Conservation (phyloP, 2,329 filamentous ascomycete species). For the Scopulariopsis brevicaulis region DNA sequence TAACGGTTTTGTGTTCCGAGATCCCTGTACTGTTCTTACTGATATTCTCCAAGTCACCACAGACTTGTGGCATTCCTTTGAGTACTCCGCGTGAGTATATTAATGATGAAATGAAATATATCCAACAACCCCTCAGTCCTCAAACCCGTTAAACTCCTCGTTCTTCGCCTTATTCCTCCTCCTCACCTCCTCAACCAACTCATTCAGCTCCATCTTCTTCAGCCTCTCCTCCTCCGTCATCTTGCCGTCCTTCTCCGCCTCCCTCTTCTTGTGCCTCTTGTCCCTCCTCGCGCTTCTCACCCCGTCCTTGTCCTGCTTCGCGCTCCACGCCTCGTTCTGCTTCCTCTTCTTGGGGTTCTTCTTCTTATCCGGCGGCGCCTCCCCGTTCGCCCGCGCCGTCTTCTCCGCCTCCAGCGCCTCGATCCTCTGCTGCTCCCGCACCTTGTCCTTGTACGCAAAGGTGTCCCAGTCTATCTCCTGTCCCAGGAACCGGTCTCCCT, state of each 20-base stretch:
- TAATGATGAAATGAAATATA: not conserved
- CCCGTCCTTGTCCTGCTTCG: conserved; percentile 46
- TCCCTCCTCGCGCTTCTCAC: conserved; percentile 50
- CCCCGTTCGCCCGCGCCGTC: conserved; percentile 20
- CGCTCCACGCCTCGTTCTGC: conserved; percentile 60
- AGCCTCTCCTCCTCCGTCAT: conserved; percentile 63
- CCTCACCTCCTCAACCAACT: conserved; percentile 54
- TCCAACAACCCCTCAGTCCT: conserved; percentile 19
- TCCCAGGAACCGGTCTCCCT: conserved; percentile 53
- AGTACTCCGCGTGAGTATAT: not conserved
- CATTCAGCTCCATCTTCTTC: conserved; percentile 50
- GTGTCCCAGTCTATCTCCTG: conserved; percentile 54
- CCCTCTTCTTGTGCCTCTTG: conserved; percentile 50
- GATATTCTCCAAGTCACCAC: too few species aligned
- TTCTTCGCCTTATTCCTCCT: conserved; percentile 35
- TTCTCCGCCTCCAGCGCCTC: conserved; percentile 40
- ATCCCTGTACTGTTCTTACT: too few species aligned
- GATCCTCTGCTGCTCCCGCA: conserved; percentile 53
- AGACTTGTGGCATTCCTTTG: not conserved
- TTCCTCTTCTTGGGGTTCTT: conserved; percentile 39
- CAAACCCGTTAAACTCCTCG: conserved; percentile 50
- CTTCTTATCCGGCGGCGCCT: conserved; percentile 7
- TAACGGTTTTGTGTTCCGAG: too few species aligned
- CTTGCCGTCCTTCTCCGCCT: conserved; percentile 48
- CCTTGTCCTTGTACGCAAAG: conserved; percentile 62